Base-by-base conservation (phyloP, 345 rosid genomes). In the Microthlaspi erraticum region DNA sequence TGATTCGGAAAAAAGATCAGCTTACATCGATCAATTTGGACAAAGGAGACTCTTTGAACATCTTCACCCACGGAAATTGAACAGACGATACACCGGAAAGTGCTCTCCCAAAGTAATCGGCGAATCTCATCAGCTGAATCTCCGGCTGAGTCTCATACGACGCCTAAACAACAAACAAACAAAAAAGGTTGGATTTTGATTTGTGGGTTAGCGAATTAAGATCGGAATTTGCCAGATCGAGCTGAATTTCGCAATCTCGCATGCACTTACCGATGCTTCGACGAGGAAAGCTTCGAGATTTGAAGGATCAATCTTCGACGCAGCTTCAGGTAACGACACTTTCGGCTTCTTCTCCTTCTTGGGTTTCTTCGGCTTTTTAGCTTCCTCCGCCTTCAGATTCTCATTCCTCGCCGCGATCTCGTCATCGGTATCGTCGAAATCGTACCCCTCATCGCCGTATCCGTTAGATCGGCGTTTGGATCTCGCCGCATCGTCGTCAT, bases 311-410 rank as follows among this genome's bases (percentile, higher is more conserved):
- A 88, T 80, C 87, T 83, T 86, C 1, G 84, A 73, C 3, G 90
- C 88, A 5, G 93, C 90, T 42, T 86, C 90, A 6, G 88, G 77
- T 17, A 84, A 81, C 5, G 90, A 58, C n/a, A 88, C 81, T 67
- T 88, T 88, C 1, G 90, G 93, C 73, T 84, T 88, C 85, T 85
- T 88, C 60, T 77, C 83, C 78, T 88, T 86, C 82, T 86, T 88
- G 5, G 66, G 78, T 72, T 86, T 86, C 32, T 86, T 86, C 32
- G 48, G 56, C 79, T 78, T 80, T 69, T 81, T 83, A 20, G 52
- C 52, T 55, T 73, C 83, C 55, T 53, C 80, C 7, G 61, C 72
- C 74, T 73, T 75, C 23, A 32, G 71, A 67, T 79, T 64, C 68
- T 76, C 72, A 37, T 71, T 77, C 29, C 18, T 36, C 42, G 39